Evolutionary conservation across 495 filamentous ascomycete genomes (phyloP), one percentile per base, ranked within the genome.

Genomic region (Tetracladium setigerum): DNA sequence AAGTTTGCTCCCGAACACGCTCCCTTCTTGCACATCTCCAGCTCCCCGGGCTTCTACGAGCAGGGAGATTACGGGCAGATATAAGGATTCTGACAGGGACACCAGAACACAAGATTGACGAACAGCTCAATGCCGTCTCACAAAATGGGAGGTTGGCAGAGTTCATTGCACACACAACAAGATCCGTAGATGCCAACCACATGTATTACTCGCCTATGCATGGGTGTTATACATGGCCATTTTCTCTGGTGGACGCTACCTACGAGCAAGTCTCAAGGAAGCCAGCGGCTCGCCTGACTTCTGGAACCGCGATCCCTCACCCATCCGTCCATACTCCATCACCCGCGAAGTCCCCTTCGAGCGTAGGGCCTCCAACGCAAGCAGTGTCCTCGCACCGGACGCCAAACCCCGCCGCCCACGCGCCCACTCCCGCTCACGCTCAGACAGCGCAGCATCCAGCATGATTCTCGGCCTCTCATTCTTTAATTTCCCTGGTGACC

Each of bases 201-300:
- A 79, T 47, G 53, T 72, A 0, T 58, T 79, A 0, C 46, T 82
- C 13, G 73, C 78, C 1, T 80, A 79, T 53, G 65, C 70, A 2
- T 81, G 77, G 76, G 69, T 77, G 18, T 64, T 79, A 43, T 81
- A 81, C 53, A 74, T 79, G 66, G 78, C 78, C 5, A 56, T 81
- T 0, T 76, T 82, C 46, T 69, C 68, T 27, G 78, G 78, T 10
- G 78, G 78, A 4, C 62, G 77, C 3, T 73, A 67, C 57, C 70
- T 82, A 17, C 66, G 75, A 13, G 55, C 56, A 1, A 59, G 69
- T 24, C 55, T 82, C 1, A 41, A 58, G 30, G 56, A 58, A 13
- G 73, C 68, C 9, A 68, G 70, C 9, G 58, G 59, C 8, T 68
- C 64, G 4, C 65, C 67, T 4, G 60, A 59, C 8, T 78, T 77